Base-by-base conservation (phyloP, 2,329 filamentous ascomycete genomes). In the Macroventuria anomochaeta region DNA sequence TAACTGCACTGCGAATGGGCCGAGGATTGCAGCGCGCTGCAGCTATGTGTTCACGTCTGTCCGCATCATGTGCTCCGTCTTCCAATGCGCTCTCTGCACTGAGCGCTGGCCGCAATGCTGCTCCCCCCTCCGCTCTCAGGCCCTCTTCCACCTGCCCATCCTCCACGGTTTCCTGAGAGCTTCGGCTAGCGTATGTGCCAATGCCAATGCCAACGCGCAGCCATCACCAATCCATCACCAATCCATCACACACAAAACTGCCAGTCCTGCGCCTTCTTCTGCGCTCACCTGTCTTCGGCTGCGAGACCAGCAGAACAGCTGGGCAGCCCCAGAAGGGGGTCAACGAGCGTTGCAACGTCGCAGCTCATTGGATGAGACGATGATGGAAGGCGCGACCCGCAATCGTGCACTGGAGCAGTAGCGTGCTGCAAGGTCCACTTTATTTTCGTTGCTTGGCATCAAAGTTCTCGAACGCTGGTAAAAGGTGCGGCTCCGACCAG, bases 391-490 rank as follows among this genome's bases (percentile, higher is more conserved):
- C 61, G 51, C 57, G 55, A 61, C 61, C 63, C 61, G 55, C 62
- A 61, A 41, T 26, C 37, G 37, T 31, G 50, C 40, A 15, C 33
- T 54, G 54, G 52, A 57, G 37, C 60, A 55, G 28, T 6, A 32
- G 47, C 31, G 31, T 17, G 20, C 40, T 15, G 33, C 18, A 17
- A 17, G 47, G 2, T 20, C 44, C 44, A 36, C 44, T 37, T 26
- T 39, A 54, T 44, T 32, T 37, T 42, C 56, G 56, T 48, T 33
- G 40, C 62, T 66, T 52, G 67, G 63, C 65, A 63, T 64, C 56
- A 63, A 67, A 59, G 42, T 65, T 63, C 59, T 63, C 62, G 36
- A 66, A 62, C 58, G 60, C 61, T 65, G 60, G 36, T 46, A 52
- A 49, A 52, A 42, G 46, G 20, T 46, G 41, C 63, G 53, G 46